Evolutionary conservation across 768 basidiomycete genomes (phyloP).

Genomic region (Termitomyces sp.): DNA sequence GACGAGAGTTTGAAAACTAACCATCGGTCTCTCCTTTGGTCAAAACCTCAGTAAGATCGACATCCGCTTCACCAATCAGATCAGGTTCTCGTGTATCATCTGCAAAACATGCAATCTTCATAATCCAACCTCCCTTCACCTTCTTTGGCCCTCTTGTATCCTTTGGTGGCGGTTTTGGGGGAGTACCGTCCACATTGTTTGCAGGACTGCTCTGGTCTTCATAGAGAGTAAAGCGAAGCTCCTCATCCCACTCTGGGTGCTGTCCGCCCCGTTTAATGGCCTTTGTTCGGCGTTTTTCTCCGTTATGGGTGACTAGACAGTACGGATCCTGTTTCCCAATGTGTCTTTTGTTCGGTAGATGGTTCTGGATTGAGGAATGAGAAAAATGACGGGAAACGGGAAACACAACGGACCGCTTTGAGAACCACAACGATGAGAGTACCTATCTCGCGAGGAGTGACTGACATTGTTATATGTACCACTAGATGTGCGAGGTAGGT

Average conservation of each 20-base stretch:
- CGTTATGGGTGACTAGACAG: constrained; percentile 74
- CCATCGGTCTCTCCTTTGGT: constrained; percentile 98
- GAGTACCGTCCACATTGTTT: constrained; percentile 39
- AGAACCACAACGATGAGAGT: constrained; percentile 92
- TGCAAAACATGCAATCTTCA: constrained; percentile 88
- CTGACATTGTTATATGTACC: constrained; percentile 41
- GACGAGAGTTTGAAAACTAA: constrained; percentile 33
- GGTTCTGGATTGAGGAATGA: constrained; percentile 50
- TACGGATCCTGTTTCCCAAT: constrained; percentile 99
- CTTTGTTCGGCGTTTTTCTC: constrained; percentile 83
- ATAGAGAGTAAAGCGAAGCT: constrained; percentile 85
- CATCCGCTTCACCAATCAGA: constrained; percentile 86
- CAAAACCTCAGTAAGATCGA: constrained; percentile 86
- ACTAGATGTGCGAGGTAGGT: neutral
- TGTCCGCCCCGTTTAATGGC: constrained; percentile 97
- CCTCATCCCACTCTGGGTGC: constrained; percentile 99
- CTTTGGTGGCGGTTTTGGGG: constrained; percentile 73
- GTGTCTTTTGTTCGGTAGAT: constrained; percentile 86
- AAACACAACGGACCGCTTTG: constrained; percentile 71
- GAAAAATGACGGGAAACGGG: constrained; percentile 11
- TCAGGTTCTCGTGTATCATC: constrained; percentile 96
- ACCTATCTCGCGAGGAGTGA: constrained; percentile 73
- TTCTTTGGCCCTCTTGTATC: constrained; percentile 39
- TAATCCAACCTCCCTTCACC: constrained; percentile 68
- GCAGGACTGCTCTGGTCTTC: constrained; percentile 66